Evolutionary conservation across 2,329 filamentous ascomycete genomes (phyloP).

Genomic region (Aspergillus fructus): DNA sequence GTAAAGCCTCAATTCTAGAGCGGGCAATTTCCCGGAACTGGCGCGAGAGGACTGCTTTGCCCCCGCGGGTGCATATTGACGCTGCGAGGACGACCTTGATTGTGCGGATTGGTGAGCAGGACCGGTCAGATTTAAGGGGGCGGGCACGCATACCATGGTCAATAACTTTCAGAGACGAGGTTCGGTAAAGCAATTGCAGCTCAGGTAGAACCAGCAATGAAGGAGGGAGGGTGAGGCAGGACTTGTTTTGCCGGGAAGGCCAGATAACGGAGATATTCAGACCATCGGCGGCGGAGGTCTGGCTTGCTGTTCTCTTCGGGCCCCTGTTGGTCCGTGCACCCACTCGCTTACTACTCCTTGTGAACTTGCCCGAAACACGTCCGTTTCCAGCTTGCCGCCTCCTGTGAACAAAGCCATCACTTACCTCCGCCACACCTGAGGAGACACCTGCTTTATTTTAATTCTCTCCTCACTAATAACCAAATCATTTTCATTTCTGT

Average conservation of each 20-base stretch:
- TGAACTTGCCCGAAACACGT: constrained; percentile 19
- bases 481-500: background rate
- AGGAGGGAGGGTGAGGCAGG: constrained; percentile 6
- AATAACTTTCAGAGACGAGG: background rate
- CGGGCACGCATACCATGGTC: constrained; percentile 28
- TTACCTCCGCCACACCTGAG: background rate
- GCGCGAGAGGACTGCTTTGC: constrained; percentile 95
- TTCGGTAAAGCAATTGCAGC: background rate
- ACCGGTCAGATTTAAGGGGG: background rate
- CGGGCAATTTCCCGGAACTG: constrained; percentile 98
- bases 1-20: constrained; percentile 91
- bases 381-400: constrained; percentile 6
- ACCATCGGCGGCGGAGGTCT: constrained; percentile 27
- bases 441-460: background rate
- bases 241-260: constrained; percentile 12
- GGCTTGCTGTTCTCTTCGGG: constrained; percentile 41
- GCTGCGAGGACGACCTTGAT: constrained; percentile 91
- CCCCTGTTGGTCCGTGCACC: constrained; percentile 34
- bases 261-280: constrained; percentile 16
- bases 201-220: constrained; percentile 3
- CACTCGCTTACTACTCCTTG: constrained; percentile 37
- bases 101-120: constrained; percentile 24
- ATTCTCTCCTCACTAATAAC: background rate
- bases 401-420: constrained; percentile 2
- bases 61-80: constrained; percentile 96